Evolutionary conservation across 140 eudicot species (phyloP).

Genomic region (Cichorium intybus): DNA sequence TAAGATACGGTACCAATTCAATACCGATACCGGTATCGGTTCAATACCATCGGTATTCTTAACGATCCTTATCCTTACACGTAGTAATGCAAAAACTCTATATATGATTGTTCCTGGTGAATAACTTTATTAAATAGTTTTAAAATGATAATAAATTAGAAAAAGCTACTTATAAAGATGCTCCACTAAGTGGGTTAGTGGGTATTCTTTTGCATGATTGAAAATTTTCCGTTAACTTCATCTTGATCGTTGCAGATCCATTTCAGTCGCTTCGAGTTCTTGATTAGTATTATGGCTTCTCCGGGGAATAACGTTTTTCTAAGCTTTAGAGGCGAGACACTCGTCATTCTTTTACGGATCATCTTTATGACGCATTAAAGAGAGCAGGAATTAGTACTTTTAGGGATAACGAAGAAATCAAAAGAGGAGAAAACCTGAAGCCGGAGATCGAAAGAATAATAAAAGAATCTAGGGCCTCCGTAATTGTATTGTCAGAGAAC

Average conservation of each 20-base stretch:
- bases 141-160: no score
- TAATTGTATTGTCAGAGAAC: conserved; percentile 7
- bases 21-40: no score
- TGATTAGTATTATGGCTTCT: neutral
- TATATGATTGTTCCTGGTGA: no score
- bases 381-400: conserved; percentile 10
- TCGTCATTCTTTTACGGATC: conserved; percentile 16
- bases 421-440: neutral
- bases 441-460: conserved; percentile 2
- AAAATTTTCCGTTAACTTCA: neutral
- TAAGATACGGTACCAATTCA: no score
- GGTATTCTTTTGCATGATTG: no score
- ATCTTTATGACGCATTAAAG: neutral
- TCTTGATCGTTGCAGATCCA: neutral
- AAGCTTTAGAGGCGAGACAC: conserved; percentile 20
- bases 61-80: no score
- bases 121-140: no score
- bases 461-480: neutral
- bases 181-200: no score
- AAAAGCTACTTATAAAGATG: no score
- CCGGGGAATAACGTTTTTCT: conserved; percentile 3
- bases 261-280: neutral
- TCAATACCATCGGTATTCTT: no score
- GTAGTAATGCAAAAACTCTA: no score
- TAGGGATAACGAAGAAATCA: conserved; percentile 6